These are phyloP conservation scores for Gamsiella multidivaricata DNA, from an alignment of 192 early-diverging fungal genomes.

Conservation along the genomic window DNA sequence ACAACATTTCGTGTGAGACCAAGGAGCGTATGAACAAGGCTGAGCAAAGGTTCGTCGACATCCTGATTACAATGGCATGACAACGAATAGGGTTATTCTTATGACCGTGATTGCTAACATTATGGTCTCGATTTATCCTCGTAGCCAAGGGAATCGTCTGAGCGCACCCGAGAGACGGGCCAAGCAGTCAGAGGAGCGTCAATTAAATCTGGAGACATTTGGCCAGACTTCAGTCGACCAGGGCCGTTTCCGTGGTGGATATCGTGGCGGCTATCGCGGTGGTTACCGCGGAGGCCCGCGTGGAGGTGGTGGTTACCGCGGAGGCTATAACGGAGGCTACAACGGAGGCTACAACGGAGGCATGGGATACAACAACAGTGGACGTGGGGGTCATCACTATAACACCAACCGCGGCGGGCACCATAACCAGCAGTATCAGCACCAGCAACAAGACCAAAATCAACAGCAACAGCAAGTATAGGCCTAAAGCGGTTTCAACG, in stretches of 20 bases:
- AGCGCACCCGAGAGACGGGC: conserved; percentile 75
- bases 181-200: conserved; percentile 86
- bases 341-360: conserved; percentile 60
- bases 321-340: conserved; percentile 59
- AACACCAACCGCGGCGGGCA: conserved; percentile 24
- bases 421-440: conserved; percentile 31
- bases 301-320: conserved; percentile 59
- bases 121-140: conserved; percentile 8
- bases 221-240: conserved; percentile 84
- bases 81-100: not conserved
- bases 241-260: conserved; percentile 68
- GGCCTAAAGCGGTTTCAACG: no score
- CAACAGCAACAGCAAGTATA: conserved; percentile 51
- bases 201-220: conserved; percentile 97
- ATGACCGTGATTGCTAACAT: not conserved
- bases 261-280: conserved; percentile 65
- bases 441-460: conserved; percentile 42
- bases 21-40: conserved; percentile 82
- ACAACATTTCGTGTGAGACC: conserved; percentile 96
- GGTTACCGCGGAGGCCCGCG: conserved; percentile 60
- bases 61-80: no score
- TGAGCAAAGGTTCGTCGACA: conserved; percentile 65
- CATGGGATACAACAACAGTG: conserved; percentile 33
- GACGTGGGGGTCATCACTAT: conserved; percentile 55
- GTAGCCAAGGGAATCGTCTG: conserved; percentile 57